These are phyloP conservation scores for Aspergillus nomiae DNA, from an alignment of 2,329 filamentous ascomycete species.

Conservation along the genomic window DNA sequence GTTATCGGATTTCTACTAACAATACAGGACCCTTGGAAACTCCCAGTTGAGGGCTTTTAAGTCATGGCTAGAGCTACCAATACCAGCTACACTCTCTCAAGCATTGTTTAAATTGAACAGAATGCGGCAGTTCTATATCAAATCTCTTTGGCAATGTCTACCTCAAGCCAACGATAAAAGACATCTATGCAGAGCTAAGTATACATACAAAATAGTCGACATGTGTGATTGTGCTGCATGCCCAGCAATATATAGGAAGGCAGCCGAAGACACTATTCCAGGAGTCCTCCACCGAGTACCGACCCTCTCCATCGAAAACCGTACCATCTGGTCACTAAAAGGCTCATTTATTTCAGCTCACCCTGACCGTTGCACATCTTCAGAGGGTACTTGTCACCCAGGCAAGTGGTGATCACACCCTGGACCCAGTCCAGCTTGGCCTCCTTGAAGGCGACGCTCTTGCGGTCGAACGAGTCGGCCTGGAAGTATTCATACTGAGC, in stretches of 20 bases:
- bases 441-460: slow-evolving; percentile 9
- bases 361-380: slow-evolving; percentile 17
- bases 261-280: not conserved
- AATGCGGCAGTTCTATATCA: not conserved
- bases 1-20: not conserved
- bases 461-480: slow-evolving; percentile 17
- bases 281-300: not conserved
- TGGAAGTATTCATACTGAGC: slow-evolving; percentile 18
- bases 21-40: not conserved
- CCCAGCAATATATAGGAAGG: not conserved
- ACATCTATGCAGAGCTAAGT: not conserved
- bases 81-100: not conserved
- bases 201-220: slow-evolving; percentile 2
- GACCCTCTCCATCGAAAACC: not conserved
- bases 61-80: not conserved
- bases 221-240: not conserved
- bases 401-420: slow-evolving; percentile 21
- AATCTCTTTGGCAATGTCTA: not conserved
- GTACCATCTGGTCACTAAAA: too few relatives aligned
- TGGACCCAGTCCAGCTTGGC: slow-evolving; percentile 17
- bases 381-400: slow-evolving; percentile 18
- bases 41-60: not conserved
- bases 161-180: not conserved
- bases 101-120: not conserved
- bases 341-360: slow-evolving; percentile 11